A percentile compares a stretch with the other conserved stretches of the same genome.
phyloP scores from a whole-genome alignment of 768 basidiomycete genomes.

The Cubamyces lactineus region DNA sequence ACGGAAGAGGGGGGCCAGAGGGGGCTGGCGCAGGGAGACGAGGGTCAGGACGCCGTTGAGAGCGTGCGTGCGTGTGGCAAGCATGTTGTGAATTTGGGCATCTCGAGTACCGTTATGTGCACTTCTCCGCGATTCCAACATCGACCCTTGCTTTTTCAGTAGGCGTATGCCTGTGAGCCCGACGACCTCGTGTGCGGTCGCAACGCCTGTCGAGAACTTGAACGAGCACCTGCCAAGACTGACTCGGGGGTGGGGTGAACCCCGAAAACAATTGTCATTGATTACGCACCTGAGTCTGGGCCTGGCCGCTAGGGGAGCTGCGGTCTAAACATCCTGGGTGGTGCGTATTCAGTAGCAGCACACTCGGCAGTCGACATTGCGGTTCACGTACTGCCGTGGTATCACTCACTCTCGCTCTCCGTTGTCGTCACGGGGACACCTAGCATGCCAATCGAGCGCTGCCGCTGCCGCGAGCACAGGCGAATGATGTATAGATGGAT shows the following conservation, averaged over 20 bases:
- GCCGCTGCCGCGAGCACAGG: neutral
- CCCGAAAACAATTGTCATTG: neutral
- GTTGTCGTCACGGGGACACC: neutral
- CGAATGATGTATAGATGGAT: neutral
- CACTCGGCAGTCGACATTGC: neutral
- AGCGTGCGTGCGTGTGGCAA: neutral
- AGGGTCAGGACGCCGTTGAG: neutral
- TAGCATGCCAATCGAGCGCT: neutral
- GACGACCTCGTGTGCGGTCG: neutral
- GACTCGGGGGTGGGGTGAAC: neutral
- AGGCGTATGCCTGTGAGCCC: neutral
- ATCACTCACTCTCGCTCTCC: neutral
- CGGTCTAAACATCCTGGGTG: too few species aligned
- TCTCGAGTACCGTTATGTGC: neutral
- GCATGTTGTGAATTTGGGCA: neutral
- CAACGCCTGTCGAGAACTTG: neutral
- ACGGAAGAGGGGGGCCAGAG: too few species aligned
- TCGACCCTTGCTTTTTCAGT: constrained; percentile 1
- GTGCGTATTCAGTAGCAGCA: neutral
- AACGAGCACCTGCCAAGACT: neutral
- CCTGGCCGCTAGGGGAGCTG: neutral
- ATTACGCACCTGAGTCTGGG: neutral
- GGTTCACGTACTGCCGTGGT: neutral
- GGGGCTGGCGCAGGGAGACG: neutral
- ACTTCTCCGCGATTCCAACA: neutral